Evolutionary conservation across 2,329 filamentous ascomycete genomes (phyloP), one percentile per base, ranked within the genome.

Genomic region (Fusarium fracticaudum): DNA sequence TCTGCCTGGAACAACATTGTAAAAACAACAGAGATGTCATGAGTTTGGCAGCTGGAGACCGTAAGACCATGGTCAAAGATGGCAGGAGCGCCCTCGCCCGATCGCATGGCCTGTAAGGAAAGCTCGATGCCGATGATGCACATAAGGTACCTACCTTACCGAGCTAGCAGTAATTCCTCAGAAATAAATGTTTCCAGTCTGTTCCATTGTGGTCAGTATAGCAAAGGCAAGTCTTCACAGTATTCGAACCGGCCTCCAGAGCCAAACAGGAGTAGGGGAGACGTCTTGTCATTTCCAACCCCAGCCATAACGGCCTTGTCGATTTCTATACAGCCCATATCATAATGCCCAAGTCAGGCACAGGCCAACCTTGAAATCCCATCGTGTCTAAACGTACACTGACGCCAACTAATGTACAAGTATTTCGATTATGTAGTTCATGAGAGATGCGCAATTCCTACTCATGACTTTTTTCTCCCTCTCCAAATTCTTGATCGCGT

Each of bases 381-480:
- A 48, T 70, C 64, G 43, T 69, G 59, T 73, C 72, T 79, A 79
- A 75, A 75, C 76, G 76, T 79, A 80, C 79, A 80, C 69, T 66
- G 40, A 55, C 57, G 69, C 66, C 67, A 73, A 72, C 77, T 79
- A 79, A 69, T 78, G 71, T 79, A 79, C 77, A 79, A 66, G 59
- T 72, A 65, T 71, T 69, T 77, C 68, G 53, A 74, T 74, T 74
- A 74, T n/a, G 59, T 61, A 45, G 57, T 58, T 44, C 71, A 74
- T 45, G 64, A 37, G 57, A 9, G 38, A 35, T 48, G n/a, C 43
- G 33, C 47, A 45, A 26, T 29, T n/a, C 41, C 38, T 7, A 15
- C 18, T 60, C 63, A 71, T 71, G 45, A 26, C 22, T 35, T 22
- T 33, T 53, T 6, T 38, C 35, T 18, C 33, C 33, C 31, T 45